Evolutionary conservation across 2,329 filamentous ascomycete species (phyloP).

Genomic region (Aspergillus felis): DNA sequence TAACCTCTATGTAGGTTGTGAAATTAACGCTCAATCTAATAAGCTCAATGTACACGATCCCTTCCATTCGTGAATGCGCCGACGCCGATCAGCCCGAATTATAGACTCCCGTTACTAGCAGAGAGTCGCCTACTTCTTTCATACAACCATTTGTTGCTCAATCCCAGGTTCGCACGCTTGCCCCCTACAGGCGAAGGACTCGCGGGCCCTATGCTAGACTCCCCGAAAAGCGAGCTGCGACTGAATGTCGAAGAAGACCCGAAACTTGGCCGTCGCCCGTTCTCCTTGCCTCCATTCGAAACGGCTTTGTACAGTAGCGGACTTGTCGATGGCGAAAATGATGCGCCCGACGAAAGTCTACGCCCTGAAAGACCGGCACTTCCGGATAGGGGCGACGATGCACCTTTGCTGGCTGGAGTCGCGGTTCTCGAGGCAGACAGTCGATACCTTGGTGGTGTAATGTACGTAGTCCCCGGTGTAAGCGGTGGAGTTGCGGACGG

Average conservation of each 20-base stretch:
- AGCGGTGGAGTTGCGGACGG: constrained; percentile 60
- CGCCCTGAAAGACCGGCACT: constrained; percentile 34
- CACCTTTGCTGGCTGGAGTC: constrained; percentile 36
- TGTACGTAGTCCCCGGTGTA: constrained; percentile 68
- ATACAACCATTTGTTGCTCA: constrained; percentile 95
- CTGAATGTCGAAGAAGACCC: constrained; percentile 45
- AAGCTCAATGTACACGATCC: constrained; percentile 16
- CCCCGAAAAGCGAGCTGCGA: constrained; percentile 32
- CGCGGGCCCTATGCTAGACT: constrained; percentile 53
- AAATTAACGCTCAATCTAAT: constrained; percentile 8
- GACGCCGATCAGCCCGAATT: constrained; percentile 10
- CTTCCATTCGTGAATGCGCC: constrained; percentile 7
- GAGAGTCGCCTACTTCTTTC: constrained; percentile 61
- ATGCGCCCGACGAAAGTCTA: constrained; percentile 41
- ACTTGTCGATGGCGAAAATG: constrained; percentile 52
- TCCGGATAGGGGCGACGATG: constrained; percentile 34
- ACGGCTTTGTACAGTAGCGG: constrained; percentile 67
- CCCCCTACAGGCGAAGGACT: constrained; percentile 64
- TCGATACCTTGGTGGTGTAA: constrained; percentile 83
- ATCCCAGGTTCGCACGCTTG: constrained; percentile 67
- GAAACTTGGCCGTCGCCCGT: constrained; percentile 50
- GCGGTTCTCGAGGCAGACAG: constrained; percentile 59
- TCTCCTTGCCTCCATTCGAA: constrained; percentile 38
- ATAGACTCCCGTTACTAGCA: constrained; percentile 35
- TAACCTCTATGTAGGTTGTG: neutral